Conservation (phyloP, 202 grass and related monocot genomes). For the Elaeis oleifera region DNA sequence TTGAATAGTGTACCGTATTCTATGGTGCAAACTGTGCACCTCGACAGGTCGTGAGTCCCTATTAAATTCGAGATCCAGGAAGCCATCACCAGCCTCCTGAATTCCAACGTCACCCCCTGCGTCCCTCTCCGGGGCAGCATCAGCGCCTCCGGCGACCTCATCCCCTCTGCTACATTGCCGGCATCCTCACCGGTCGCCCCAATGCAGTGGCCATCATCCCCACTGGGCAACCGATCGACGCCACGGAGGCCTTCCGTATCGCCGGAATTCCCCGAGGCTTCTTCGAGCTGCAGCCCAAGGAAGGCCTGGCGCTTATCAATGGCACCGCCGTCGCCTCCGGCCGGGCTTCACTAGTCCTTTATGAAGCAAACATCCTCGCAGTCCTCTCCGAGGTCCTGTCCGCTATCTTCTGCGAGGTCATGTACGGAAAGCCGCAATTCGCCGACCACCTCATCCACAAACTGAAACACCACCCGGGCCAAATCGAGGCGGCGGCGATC, state of each 20-base stretch:
- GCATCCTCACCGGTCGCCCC: constrained; percentile 8
- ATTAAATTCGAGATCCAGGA: constrained; percentile 54
- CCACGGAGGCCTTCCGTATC: not conserved
- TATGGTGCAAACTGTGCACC: too few relatives aligned
- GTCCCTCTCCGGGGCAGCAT: constrained; percentile 67
- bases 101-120: constrained; percentile 60
- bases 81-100: constrained; percentile 64
- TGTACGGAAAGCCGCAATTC: too few relatives aligned
- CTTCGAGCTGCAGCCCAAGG: constrained; percentile 65
- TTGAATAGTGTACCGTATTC: too few relatives aligned
- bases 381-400: constrained; percentile 27
- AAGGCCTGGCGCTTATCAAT: constrained; percentile 53
- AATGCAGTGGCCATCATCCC: not conserved
- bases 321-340: constrained; percentile 50
- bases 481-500: too few relatives aligned
- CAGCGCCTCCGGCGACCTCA: constrained; percentile 61
- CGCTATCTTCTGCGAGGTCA: too few relatives aligned
- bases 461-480: too few relatives aligned
- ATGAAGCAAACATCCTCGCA: constrained; percentile 31
- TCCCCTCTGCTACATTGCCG: constrained; percentile 76
- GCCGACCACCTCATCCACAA: too few relatives aligned
- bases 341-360: constrained; percentile 36
- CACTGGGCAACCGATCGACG: not conserved
- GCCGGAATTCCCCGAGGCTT: constrained; percentile 3
- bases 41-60: too few relatives aligned